These are phyloP conservation scores for Blepharisma stoltei DNA, from an alignment of 73 alveolate genomes.

Conservation along the genomic window DNA sequence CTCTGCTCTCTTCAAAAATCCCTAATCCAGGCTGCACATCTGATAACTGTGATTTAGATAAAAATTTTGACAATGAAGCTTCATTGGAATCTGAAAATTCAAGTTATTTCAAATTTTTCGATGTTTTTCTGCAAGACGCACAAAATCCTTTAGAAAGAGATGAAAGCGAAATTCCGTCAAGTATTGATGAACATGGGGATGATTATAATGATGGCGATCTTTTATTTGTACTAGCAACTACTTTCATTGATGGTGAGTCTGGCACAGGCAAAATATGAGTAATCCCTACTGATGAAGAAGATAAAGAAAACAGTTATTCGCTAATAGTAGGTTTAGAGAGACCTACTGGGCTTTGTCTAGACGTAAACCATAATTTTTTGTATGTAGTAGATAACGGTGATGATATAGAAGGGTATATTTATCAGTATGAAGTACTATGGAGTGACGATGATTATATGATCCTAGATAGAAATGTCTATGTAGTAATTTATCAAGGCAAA, in stretches of 20 bases:
- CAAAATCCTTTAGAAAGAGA: background rate
- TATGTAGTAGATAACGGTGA: background rate
- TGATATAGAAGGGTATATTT: background rate
- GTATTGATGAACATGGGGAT: background rate
- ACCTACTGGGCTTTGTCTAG: constrained; percentile 4
- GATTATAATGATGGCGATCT: background rate
- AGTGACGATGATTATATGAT: background rate
- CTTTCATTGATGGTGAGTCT: constrained; percentile 1
- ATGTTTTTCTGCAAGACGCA: no score
- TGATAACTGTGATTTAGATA: no score
- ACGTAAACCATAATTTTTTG: background rate
- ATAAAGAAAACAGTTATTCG: background rate
- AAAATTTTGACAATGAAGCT: no score
- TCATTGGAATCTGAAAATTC: no score
- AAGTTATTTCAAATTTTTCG: no score
- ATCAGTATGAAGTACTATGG: background rate
- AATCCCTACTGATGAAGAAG: background rate
- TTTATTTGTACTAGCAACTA: background rate
- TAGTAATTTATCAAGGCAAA: background rate
- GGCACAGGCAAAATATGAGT: background rate
- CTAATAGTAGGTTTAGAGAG: background rate
- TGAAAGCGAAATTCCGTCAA: background rate
- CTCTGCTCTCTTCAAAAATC: no score
- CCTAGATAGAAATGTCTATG: background rate
- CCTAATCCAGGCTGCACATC: no score